Conservation (phyloP, 441 rosid genomes). For the Croton laevigatus region DNA sequence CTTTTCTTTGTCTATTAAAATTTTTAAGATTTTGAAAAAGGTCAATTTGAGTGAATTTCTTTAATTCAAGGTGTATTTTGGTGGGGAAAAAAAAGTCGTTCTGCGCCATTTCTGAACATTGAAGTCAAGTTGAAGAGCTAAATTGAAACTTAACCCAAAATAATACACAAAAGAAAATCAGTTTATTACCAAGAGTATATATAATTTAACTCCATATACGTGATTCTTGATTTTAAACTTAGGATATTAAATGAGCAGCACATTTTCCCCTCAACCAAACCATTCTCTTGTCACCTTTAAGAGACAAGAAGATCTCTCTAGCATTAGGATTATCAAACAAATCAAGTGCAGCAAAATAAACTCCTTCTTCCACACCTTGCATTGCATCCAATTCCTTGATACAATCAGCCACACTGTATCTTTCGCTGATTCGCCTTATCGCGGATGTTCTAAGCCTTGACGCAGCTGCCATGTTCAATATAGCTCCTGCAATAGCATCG, state of each 20-base stretch:
- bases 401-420: slow-evolving; percentile 47
- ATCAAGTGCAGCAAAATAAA: slow-evolving; percentile 53
- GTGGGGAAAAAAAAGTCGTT: too few species aligned
- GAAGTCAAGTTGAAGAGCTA: too few species aligned
- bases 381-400: slow-evolving; percentile 44
- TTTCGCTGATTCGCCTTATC: slow-evolving; percentile 25
- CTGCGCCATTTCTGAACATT: too few species aligned
- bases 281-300: slow-evolving; percentile 36
- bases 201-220: not conserved
- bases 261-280: slow-evolving; percentile 52
- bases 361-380: slow-evolving; percentile 34
- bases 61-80: too few species aligned
- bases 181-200: not conserved
- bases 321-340: slow-evolving; percentile 44
- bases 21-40: too few species aligned
- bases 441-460: slow-evolving; percentile 43
- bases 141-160: not conserved
- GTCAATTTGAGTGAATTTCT: too few species aligned
- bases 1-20: too few species aligned
- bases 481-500: slow-evolving; percentile 53
- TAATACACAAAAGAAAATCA: not conserved
- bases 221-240: slow-evolving; percentile 6
- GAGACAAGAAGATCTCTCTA: slow-evolving; percentile 58
- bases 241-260: slow-evolving; percentile 12
- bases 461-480: slow-evolving; percentile 51